Percentiles rank a stretch among this genome's conserved stretches.
phyloP scores from a whole-genome alignment of 2,329 filamentous ascomycete species.

The Sclerotinia minor region DNA sequence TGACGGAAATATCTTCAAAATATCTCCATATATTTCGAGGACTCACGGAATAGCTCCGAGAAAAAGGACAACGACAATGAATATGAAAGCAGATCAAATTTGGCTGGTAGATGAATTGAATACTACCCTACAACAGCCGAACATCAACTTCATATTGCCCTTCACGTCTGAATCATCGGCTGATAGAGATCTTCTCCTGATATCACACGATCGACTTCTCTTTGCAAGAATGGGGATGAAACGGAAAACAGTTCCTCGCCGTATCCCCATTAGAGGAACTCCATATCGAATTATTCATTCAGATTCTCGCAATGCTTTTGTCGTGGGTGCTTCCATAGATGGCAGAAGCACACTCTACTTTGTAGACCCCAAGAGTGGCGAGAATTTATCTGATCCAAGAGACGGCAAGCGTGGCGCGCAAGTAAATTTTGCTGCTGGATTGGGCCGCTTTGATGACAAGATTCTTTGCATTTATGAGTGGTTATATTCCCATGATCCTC shows the following conservation, averaged over 20 bases:
- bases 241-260: conserved; percentile 51
- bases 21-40: conserved; percentile 28
- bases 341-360: conserved; percentile 54
- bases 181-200: conserved; percentile 47
- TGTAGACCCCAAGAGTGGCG: conserved; percentile 56
- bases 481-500: conserved; percentile 57
- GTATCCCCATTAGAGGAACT: conserved; percentile 46
- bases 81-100: conserved; percentile 43
- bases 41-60: background rate
- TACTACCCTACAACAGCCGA: conserved; percentile 48
- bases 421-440: conserved; percentile 53
- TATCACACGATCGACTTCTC: conserved; percentile 53
- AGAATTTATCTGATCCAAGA: conserved; percentile 48
- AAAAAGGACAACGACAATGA: background rate
- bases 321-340: conserved; percentile 52
- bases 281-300: conserved; percentile 55
- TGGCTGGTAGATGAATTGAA: conserved; percentile 55
- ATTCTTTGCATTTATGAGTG: conserved; percentile 65
- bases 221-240: conserved; percentile 53
- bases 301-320: conserved; percentile 51
- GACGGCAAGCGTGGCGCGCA: conserved; percentile 46
- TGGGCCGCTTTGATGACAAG: conserved; percentile 58
- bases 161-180: conserved; percentile 43
- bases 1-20: conserved; percentile 47
- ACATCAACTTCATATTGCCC: conserved; percentile 51